Percentiles rank a stretch among this genome's conserved stretches.
Evolutionary conservation across 805 yeast species (phyloP).

Genomic region (Candida suzukii): DNA sequence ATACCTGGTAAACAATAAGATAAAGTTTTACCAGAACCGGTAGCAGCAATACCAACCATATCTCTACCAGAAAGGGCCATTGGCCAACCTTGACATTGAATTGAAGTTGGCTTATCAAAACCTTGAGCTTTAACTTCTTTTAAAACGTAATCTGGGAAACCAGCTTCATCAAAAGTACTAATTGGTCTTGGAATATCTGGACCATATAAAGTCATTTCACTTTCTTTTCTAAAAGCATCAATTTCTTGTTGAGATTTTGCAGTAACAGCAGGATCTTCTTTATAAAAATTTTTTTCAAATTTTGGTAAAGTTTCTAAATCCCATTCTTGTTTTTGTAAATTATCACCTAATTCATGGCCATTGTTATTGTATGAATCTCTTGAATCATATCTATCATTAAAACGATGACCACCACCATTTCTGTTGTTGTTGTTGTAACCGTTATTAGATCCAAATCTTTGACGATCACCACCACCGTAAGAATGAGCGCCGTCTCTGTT

Average conservation of each 20-base stretch:
- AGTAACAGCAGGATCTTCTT: slow-evolving; percentile 74
- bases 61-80: slow-evolving; percentile 99
- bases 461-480: slow-evolving; percentile 32
- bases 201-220: slow-evolving; percentile 84
- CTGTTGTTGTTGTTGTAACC: slow-evolving; percentile 24
- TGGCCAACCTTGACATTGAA: slow-evolving; percentile 99
- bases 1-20: slow-evolving; percentile 96
- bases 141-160: slow-evolving; percentile 92
- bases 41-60: slow-evolving; percentile 97
- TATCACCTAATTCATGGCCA: slow-evolving; percentile 35
- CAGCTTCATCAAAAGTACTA: slow-evolving; percentile 90
- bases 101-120: slow-evolving; percentile 89
- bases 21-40: slow-evolving; percentile 98
- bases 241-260: slow-evolving; percentile 71
- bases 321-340: slow-evolving; percentile 73
- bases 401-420: slow-evolving; percentile 29
- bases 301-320: slow-evolving; percentile 70
- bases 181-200: slow-evolving; percentile 90
- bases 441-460: slow-evolving; percentile 23
- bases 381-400: slow-evolving; percentile 29
- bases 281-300: slow-evolving; percentile 92
- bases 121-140: slow-evolving; percentile 87
- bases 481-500: slow-evolving; percentile 25
- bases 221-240: slow-evolving; percentile 64
- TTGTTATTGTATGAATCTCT: slow-evolving; percentile 30